Conservation (phyloP, 2,329 filamentous ascomycete species). For the Aureobasidium uvarum region DNA sequence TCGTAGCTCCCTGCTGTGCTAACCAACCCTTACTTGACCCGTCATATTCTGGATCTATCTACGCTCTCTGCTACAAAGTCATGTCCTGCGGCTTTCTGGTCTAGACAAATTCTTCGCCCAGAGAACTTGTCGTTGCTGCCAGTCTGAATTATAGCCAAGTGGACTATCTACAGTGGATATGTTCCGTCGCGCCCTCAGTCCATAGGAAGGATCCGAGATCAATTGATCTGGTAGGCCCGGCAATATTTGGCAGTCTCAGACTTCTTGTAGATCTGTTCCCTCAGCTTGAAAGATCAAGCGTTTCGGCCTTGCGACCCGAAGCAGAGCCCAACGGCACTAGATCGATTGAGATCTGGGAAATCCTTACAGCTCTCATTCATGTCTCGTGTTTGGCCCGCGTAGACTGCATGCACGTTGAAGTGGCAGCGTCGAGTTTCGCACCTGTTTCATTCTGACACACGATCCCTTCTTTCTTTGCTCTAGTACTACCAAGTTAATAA, state of each 20-base stretch:
- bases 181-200: background rate
- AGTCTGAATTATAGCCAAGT: background rate
- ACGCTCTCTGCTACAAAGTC: background rate
- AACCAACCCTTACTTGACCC: background rate
- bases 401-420: constrained; percentile 4
- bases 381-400: constrained; percentile 1
- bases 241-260: background rate
- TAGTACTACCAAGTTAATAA: constrained; percentile 1
- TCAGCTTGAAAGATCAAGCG: constrained; percentile 1
- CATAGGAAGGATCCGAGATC: background rate
- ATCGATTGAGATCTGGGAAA: background rate
- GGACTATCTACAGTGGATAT: background rate
- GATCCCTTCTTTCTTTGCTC: background rate
- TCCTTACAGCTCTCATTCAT: background rate
- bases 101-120: background rate
- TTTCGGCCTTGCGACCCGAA: background rate
- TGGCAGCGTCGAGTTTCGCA: constrained; percentile 9
- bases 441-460: constrained; percentile 2
- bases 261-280: constrained; percentile 4
- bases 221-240: background rate
- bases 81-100: background rate
- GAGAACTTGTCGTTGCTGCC: background rate
- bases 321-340: background rate
- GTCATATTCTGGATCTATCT: background rate
- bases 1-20: constrained; percentile 24